A percentile compares a stretch with the other conserved stretches of the same genome.
Evolutionary conservation across 495 filamentous ascomycete species (phyloP).

Genomic region (Neurospora cerealis): DNA sequence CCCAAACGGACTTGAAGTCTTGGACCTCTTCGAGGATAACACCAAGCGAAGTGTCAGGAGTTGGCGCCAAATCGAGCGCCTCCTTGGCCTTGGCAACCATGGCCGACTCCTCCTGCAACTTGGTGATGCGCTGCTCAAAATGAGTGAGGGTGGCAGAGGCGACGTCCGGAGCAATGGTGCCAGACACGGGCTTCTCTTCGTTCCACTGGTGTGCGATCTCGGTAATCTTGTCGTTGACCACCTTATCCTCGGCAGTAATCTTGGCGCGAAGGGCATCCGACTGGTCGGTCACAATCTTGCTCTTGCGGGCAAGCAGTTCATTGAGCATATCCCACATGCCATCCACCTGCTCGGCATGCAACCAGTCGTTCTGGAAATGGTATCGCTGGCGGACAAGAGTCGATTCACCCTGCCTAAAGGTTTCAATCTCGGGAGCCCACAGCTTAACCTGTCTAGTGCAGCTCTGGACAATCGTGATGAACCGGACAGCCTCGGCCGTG

Average conservation of each 20-base stretch:
- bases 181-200: constrained; percentile 92
- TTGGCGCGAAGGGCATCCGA: constrained; percentile 93
- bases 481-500: constrained; percentile 91
- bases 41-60: constrained; percentile 62
- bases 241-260: constrained; percentile 85
- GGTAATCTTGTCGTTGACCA: constrained; percentile 74
- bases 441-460: constrained; percentile 85
- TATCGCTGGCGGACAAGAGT: constrained; percentile 82
- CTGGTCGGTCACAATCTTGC: constrained; percentile 90
- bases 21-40: constrained; percentile 91
- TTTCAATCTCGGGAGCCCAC: constrained; percentile 92
- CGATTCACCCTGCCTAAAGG: constrained; percentile 89
- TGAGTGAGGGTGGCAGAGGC: constrained; percentile 68
- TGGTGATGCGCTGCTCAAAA: constrained; percentile 74
- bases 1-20: constrained; percentile 98
- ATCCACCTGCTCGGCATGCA: constrained; percentile 88
- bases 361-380: constrained; percentile 87
- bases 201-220: constrained; percentile 82
- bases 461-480: constrained; percentile 94
- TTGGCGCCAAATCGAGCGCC: constrained; percentile 78
- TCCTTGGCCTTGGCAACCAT: constrained; percentile 97
- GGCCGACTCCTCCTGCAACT: constrained; percentile 73
- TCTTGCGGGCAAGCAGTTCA: constrained; percentile 78
- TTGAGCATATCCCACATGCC: constrained; percentile 86
- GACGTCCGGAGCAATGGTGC: constrained; percentile 78